Evolutionary conservation across 495 filamentous ascomycete genomes (phyloP), one percentile per base, ranked within the genome.

Genomic region (Podospora anserina): DNA sequence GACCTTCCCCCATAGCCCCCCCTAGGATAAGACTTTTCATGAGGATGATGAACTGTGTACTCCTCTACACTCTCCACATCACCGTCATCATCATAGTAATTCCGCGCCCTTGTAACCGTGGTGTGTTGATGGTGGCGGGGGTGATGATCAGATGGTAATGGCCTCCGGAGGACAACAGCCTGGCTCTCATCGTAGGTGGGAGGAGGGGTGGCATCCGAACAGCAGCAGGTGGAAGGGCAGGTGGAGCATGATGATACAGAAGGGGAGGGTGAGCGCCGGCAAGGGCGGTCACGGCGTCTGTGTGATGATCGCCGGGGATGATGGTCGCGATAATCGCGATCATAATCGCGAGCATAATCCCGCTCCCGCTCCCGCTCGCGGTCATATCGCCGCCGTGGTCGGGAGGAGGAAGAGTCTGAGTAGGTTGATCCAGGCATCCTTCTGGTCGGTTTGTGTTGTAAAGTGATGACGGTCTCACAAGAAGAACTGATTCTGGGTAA

Each of bases 181-280:
- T 58, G n/a, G 55, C 55, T 58, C n/a, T 58, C 55, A 58, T 58
- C 55, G 18, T 26, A 19, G 4, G 55, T 58, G 15, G 55, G 55
- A 58, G n/a, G 55, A 26, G n/a, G 55, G n/a, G n/a, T 58, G n/a
- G n/a, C n/a, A 58, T 26, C 23, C 3, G 23, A 20, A n/a, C n/a
- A 58, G n/a, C n/a, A 58, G 55, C 55, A 58, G 55, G 23, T 23
- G 18, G 55, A 58, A 7, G 55, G 23, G 55, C 55, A 58, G 55
- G 55, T 15, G 7, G 55, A 58, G 55, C 55, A 58, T 58, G 55
- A 58, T 58, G 55, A 58, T 5, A 18, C 9, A 20, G n/a, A 58
- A 58, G 55, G 55, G 55, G 55, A 58, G 55, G 55, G 55, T 19
- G 55, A 58, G n/a, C 55, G n/a, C 55, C 55, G 55, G n/a, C 55